Conservation (phyloP, 176 grass and related monocot species). For the Aechmea fasciata region DNA sequence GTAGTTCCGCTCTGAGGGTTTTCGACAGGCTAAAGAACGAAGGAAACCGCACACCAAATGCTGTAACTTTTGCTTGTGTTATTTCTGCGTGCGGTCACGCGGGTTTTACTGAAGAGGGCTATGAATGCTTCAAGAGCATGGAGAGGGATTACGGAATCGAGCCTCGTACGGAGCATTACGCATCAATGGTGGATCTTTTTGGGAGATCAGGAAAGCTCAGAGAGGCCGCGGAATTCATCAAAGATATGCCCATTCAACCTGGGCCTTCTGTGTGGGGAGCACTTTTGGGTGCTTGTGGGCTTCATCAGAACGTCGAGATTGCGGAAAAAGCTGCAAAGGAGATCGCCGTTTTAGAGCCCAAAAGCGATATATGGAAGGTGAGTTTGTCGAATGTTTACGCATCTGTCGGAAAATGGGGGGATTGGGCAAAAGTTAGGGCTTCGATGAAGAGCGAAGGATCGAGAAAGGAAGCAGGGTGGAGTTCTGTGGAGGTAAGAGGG, state of each 20-base stretch:
- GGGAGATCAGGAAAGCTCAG: constrained; percentile 50
- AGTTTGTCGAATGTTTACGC: constrained; percentile 55
- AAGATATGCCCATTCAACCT: constrained; percentile 43
- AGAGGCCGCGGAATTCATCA: constrained; percentile 48
- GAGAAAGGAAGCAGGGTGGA: constrained; percentile 63
- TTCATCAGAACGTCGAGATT: constrained; percentile 50
- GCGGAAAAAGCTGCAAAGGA: constrained; percentile 40
- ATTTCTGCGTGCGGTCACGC: constrained; percentile 59
- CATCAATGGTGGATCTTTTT: constrained; percentile 55
- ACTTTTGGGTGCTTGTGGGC: constrained; percentile 45
- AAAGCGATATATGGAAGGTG: constrained; percentile 59
- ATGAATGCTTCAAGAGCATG: constrained; percentile 58
- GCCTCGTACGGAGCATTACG: constrained; percentile 57
- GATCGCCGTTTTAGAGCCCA: constrained; percentile 40
- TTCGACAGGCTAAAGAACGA: constrained; percentile 31
- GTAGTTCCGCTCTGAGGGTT: constrained; percentile 34
- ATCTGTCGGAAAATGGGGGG: constrained; percentile 36
- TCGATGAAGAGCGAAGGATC: constrained; percentile 45
- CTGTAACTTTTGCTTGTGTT: constrained; percentile 45
- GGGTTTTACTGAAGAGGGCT: constrained; percentile 53
- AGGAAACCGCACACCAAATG: constrained; percentile 38
- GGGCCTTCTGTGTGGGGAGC: constrained; percentile 51
- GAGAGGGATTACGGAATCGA: constrained; percentile 36
- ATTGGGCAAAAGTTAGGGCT: constrained; percentile 45
- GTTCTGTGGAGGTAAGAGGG: constrained; percentile 52